Percentiles rank a stretch among this genome's conserved stretches.
phyloP scores from a whole-genome alignment of 2,329 filamentous ascomycete species.

The Purpureocillium takamizusanense region DNA sequence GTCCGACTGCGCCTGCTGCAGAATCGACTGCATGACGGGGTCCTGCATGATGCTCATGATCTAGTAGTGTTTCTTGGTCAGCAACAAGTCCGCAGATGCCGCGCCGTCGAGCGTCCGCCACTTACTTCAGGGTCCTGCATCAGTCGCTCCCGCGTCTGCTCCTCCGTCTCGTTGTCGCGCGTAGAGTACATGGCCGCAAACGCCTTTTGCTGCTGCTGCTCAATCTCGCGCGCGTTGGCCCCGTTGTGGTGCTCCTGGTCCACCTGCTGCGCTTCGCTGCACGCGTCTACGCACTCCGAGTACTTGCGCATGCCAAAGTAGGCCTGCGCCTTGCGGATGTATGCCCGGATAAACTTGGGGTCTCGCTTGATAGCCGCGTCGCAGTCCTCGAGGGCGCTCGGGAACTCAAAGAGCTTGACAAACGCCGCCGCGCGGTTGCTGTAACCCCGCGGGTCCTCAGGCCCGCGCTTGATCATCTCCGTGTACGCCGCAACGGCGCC shows the following conservation, averaged over 20 bases:
- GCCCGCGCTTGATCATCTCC: conserved; percentile 95
- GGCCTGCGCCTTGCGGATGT: conserved; percentile 92
- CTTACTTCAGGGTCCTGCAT: conserved; percentile 83
- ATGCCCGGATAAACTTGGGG: conserved; percentile 85
- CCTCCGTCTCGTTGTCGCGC: conserved; percentile 89
- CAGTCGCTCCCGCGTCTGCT: conserved; percentile 87
- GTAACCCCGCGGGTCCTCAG: conserved; percentile 87
- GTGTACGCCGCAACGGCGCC: conserved; percentile 87
- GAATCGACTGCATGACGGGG: conserved; percentile 93
- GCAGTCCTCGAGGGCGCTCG: conserved; percentile 86
- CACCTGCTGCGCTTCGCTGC: conserved; percentile 68
- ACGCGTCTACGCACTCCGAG: conserved; percentile 86
- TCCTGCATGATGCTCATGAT: conserved; percentile 91
- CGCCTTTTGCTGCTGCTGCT: conserved; percentile 89
- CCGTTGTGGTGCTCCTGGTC: conserved; percentile 61
- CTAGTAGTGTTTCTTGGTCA: conserved; percentile 23
- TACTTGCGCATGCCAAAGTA: conserved; percentile 98
- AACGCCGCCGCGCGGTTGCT: conserved; percentile 96
- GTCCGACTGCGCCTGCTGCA: conserved; percentile 92
- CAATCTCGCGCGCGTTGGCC: conserved; percentile 84
- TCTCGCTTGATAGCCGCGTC: conserved; percentile 86
- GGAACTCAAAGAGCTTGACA: conserved; percentile 94
- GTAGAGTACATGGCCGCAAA: conserved; percentile 82
- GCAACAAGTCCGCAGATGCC: not conserved
- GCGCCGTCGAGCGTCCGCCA: conserved; percentile 7